phyloP scores from a whole-genome alignment of 352 stramenopile species.

The Globisporangium okanoganense region DNA sequence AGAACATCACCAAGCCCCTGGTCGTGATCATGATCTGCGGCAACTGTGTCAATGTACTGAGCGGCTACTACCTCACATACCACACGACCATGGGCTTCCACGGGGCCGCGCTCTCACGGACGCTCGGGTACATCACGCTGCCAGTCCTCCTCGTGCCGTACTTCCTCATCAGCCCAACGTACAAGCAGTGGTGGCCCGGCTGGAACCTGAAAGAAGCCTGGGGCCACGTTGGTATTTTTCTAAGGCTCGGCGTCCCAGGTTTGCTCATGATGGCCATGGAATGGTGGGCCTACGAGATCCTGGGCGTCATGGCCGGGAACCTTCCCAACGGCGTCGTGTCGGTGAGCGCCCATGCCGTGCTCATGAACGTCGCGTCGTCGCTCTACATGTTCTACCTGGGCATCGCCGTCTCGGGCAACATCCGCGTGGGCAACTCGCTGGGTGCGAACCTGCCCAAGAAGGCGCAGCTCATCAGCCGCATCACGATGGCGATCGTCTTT shows the following conservation, averaged over 20 bases:
- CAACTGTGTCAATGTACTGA: conserved; percentile 57
- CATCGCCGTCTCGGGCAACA: conserved; percentile 53
- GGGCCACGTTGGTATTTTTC: conserved; percentile 48
- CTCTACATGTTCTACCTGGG: conserved; percentile 80
- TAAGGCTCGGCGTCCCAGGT: conserved; percentile 53
- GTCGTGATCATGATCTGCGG: conserved; percentile 42
- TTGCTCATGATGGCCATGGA: conserved; percentile 68
- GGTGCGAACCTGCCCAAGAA: conserved; percentile 55
- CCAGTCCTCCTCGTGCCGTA: conserved; percentile 49
- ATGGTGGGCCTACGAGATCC: conserved; percentile 77
- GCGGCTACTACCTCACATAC: conserved; percentile 69
- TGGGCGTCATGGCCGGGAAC: conserved; percentile 65
- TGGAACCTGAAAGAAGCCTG: conserved; percentile 53
- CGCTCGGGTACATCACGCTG: conserved; percentile 47
- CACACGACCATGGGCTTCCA: conserved; percentile 69
- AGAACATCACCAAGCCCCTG: conserved; percentile 66
- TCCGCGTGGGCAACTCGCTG: conserved; percentile 72
- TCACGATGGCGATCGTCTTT: conserved; percentile 32
- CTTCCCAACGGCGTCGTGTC: conserved; percentile 53
- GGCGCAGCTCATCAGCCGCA: conserved; percentile 41
- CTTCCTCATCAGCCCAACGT: conserved; percentile 31
- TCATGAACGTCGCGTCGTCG: conserved; percentile 64
- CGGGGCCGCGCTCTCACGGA: conserved; percentile 60
- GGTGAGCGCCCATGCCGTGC: conserved; percentile 66
- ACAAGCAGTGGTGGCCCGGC: conserved; percentile 58